phyloP scores from a whole-genome alignment of 345 rosid species.

The Gossypium mustelinum region DNA sequence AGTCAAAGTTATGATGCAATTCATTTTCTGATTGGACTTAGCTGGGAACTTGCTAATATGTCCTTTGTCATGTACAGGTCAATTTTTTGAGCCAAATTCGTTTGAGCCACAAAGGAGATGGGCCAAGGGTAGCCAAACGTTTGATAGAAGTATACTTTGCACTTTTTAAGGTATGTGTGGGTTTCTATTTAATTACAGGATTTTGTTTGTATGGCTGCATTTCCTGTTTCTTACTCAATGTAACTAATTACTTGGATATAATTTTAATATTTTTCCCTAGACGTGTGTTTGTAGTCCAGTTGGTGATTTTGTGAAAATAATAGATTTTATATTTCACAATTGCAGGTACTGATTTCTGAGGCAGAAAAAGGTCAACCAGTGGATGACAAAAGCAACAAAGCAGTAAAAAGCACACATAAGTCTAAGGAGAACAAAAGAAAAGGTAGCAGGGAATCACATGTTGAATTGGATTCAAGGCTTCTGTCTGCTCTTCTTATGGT shows the following conservation, averaged over 20 bases:
- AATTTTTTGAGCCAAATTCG: constrained; percentile 89
- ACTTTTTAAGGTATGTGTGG: constrained; percentile 65
- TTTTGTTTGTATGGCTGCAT: background rate
- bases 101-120: constrained; percentile 77
- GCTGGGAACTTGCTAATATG: constrained; percentile 3
- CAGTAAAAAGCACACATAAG: constrained; percentile 25
- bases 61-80: constrained; percentile 45
- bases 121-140: constrained; percentile 82
- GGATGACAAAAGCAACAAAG: constrained; percentile 27
- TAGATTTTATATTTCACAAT: constrained; percentile 19
- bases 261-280: background rate
- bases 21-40: background rate
- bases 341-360: constrained; percentile 68
- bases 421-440: constrained; percentile 38
- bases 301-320: constrained; percentile 7
- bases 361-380: constrained; percentile 35
- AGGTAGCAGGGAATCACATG: constrained; percentile 48
- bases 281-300: constrained; percentile 3
- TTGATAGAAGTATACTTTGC: constrained; percentile 93
- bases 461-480: constrained; percentile 91
- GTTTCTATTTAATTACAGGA: background rate
- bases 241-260: background rate
- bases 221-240: background rate
- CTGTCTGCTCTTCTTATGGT: constrained; percentile 85
- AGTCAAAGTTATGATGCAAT: background rate